Evolutionary conservation across 1,139 yeast species (phyloP).

Genomic region (Sugiyamaella novakii): DNA sequence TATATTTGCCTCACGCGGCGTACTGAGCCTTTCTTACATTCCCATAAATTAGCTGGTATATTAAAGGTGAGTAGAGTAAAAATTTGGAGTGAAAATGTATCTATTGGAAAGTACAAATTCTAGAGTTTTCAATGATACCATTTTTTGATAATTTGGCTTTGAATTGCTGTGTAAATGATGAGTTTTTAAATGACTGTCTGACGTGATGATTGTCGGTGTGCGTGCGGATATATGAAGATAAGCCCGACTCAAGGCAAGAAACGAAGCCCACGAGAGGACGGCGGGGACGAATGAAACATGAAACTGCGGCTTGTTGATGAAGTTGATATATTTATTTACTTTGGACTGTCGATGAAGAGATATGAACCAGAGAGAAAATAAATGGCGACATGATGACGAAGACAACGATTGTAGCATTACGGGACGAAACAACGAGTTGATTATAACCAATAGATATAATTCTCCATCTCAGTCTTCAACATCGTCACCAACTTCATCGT

Average conservation of each 20-base stretch:
- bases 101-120: not conserved
- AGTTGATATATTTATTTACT: too few relatives aligned
- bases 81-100: not conserved
- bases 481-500: too few relatives aligned
- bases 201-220: not conserved
- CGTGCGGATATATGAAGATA: not conserved
- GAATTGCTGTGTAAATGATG: not conserved
- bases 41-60: not conserved
- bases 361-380: too few relatives aligned
- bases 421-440: too few relatives aligned
- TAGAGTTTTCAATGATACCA: not conserved
- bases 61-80: slow-evolving; percentile 2
- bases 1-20: slow-evolving; percentile 19
- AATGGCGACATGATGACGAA: too few relatives aligned
- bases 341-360: too few relatives aligned
- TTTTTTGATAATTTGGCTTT: not conserved
- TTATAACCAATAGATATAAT: too few relatives aligned
- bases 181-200: too few relatives aligned
- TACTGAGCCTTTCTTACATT: slow-evolving; percentile 8
- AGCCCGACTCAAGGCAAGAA: too few relatives aligned
- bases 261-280: slow-evolving; percentile 6
- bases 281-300: slow-evolving; percentile 1
- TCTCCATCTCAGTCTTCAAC: too few relatives aligned
- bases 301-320: slow-evolving; percentile 3
- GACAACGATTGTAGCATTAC: too few relatives aligned